Evolutionary conservation across 352 stramenopile genomes (phyloP), one percentile per base, ranked within the genome.

Genomic region (Globisporangium paroecandrum): DNA sequence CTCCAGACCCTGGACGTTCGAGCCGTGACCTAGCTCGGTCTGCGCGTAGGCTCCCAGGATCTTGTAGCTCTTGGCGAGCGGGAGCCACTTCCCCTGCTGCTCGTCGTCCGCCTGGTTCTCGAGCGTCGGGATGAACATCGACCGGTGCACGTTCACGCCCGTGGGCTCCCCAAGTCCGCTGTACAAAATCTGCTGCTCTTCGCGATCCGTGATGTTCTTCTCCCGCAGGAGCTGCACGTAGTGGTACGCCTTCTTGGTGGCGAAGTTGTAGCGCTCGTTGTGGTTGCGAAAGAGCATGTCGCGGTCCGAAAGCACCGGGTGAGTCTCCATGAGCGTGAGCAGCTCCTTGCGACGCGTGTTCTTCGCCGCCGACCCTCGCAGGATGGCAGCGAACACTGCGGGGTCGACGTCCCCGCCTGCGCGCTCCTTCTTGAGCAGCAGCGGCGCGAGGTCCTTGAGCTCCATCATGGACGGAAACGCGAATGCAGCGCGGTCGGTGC

Each of bases 1-100:
- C 77, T 98, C 89, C 20, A 98, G 78, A 0, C 82, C 88, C 61
- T 91, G 81, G 10, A 95, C 81, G 71, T 99, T 98, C 43, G 80
- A 97, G 15, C 95, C 95, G 74, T 99, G 97, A 36, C 95, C 96
- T 1, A 99, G 73, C 71, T 99, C 97, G 0, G 97, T 99, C 75
- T 99, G 97, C 2, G 95, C 95, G 67, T 99, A 99, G 22, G 88
- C 97, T 18, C 95, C 95, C 2, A 91, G 58, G 55, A 96, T 92
- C 61, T 79, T 74, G 76, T 72, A 92, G 60, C 71, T 84, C 20
- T 65, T 73, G 18, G 89, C 86, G 3, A 91, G 71, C 10, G 77
- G 76, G 12, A 94, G 66, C 88, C 88, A 95, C 54, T 79, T 80
- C 24, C 69, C 68, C 51, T 82, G 75, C 69, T 96, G 89, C 22